Evolutionary conservation across 805 yeast genomes (phyloP), one percentile per base, ranked within the genome.

Genomic region (Yamadazyma phyllophila): DNA sequence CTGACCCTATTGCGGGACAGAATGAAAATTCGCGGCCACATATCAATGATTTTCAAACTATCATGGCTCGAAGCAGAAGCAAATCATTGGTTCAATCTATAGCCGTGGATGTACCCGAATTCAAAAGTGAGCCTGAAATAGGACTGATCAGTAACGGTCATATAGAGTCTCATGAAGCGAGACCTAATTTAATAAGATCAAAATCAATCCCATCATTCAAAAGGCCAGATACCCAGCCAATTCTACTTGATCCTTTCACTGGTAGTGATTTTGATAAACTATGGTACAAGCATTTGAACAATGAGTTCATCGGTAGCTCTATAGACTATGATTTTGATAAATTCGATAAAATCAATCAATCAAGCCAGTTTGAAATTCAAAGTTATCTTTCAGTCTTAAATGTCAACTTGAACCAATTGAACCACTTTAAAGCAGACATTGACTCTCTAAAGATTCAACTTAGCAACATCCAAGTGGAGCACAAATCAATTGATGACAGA

Each of bases 71-170:
- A 48, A 69, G 73, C 7, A 69, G 89, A 56, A 73, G 83, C 44
- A 75, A 77, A 48, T 83, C 90, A 2, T 76, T 82, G 49, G 88
- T 83, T 1, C 80, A 80, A 41, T 63, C 69, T 26, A 81, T 83
- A 39, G 89, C 89, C 0, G 61, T 73, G 36, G 78, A 75, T 30
- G 70, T 74, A 8, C 82, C 83, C 2, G 41, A 35, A 15, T 39
- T 47, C 33, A 31, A 43, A 11, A 35, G 33, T 4, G 26, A 39
- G 13, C 13, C 29, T 7, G 11, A 13, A 7, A 13, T 10, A 9
- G n/a, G 17, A 14, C 17, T 10, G 9, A 17, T 13, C 11, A 13
- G 16, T 13, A 39, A 39, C 2, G 10, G 26, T 7, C 13, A 15
- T 11, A 4, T 12, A 10, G 24, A 31, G 31, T 17, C 12, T 4